Base-by-base conservation (phyloP, 768 basidiomycete species). In the Cubamyces sp. region DNA sequence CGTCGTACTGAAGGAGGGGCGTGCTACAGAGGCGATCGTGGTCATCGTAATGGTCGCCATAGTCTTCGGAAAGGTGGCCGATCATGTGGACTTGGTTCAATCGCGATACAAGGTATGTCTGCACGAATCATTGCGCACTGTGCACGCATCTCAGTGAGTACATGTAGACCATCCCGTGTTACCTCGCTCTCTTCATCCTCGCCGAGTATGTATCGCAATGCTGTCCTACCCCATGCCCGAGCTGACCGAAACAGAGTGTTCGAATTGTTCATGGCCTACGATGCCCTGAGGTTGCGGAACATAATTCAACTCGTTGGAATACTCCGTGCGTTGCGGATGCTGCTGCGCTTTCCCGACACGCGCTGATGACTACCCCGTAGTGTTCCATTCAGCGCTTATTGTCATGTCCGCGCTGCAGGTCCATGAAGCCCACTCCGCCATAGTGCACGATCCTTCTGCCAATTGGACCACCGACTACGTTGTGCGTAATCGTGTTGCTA, bases 221-320 rank as follows among this genome's bases (percentile, higher is more conserved):
- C 18, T 11, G 15, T 19, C 45, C 30, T 37, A 42, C 37, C 39
- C 43, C 56, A 53, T 51, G 18, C 54, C 66, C 14, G 60, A 18
- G 43, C 14, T 30, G 37, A 41, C 56, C 18, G 15, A 14, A 28
- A 19, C 61, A 94, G 92, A 73, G 59, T 92, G 1, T 94, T 94
- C 64, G 91, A 93, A 68, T 74, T 92, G 6, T 75, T 87, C 58
- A 89, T 94, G 82, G 89, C 90, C 3, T 83, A 87, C 64, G 92
- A 94, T 78, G 92, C 92, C n/a, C 78, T 94, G 37, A 81, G 87
- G 28, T 66, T 87, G 63, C 84, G 92, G 63, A 94, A 93, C 70
- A 79, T 87, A 66, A 88, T 94, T 39, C 91, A 94, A 71, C 76
- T 94, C 2, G 70, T 88, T 3, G 91, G 91, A 39, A 85, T 93